Base-by-base conservation (phyloP, 2,329 filamentous ascomycete genomes). In the Fusarium odoratissimum region DNA sequence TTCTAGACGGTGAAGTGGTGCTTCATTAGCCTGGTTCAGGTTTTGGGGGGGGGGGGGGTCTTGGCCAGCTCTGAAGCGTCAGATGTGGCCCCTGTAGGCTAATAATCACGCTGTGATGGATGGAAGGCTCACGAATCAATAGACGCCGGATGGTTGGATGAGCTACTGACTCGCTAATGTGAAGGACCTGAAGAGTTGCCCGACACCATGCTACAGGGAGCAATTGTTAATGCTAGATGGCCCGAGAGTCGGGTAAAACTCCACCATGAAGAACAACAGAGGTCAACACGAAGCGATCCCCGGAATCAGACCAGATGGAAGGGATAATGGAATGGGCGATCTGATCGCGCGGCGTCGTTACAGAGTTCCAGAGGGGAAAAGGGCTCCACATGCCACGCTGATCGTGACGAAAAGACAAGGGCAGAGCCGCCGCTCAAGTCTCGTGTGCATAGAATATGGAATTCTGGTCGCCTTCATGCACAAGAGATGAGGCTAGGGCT, bases 11-110 rank as follows among this genome's bases (percentile, higher is more conserved):
- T 74, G 69, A 72, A 72, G 45, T 64, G 64, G 60, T 62, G 61
- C 48, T 55, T 62, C 46, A 54, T 74, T 76, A 77, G 74, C 68
- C 72, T 77, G 72, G 75, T 77, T 77, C 75, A 77, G 74, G 75
- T 77, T 72, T 72, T 35, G 30, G 74, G 69, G 69, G 68, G 66
- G 68, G 66, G 23, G 23, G 5, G 23, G 72, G 58, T 28, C 71
- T 74, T 75, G 75, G 69, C 66, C 66, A 67, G 46, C 58, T 64
- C 72, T 55, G 45, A 65, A 45, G 41, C 65, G 46, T 62, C 66
- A 72, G 71, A 74, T 72, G 74, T 46, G 31, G 30, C 44, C 75
- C 75, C 72, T 73, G 72, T 73, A 75, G 41, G 40, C 40, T 33
- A 59, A 69, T 57, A 55, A 65, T 61, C 67, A 65, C 67, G 67